Evolutionary conservation across 345 rosid genomes (phyloP).

Genomic region (Turritis glabra): DNA sequence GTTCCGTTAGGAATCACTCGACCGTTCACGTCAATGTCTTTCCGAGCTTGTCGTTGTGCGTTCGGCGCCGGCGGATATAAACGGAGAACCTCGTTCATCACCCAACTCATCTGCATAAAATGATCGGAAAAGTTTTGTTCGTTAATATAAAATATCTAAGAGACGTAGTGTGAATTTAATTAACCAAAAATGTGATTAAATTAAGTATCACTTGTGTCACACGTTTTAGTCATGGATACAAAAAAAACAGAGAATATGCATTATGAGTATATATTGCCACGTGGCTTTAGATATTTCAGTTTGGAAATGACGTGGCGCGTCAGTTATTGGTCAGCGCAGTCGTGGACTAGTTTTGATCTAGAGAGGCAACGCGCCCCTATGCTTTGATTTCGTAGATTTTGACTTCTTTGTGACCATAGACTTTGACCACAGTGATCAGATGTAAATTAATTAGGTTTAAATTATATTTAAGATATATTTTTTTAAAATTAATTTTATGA

Average conservation of each 20-base stretch:
- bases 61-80: conserved; percentile 85
- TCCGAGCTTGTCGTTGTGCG: conserved; percentile 74
- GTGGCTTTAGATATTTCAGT: not conserved
- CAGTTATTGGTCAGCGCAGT: conserved; percentile 10
- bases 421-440: conserved; percentile 22
- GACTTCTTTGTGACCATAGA: conserved; percentile 24
- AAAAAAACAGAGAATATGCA: not conserved
- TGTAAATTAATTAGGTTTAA: not conserved
- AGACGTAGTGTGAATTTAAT: too few species aligned
- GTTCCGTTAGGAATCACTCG: conserved; percentile 63
- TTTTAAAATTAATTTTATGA: too few species aligned
- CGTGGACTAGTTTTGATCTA: conserved; percentile 28
- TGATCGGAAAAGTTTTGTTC: not conserved
- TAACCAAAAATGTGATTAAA: too few species aligned
- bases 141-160: too few species aligned
- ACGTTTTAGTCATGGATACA: conserved; percentile 25
- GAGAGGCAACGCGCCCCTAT: conserved; percentile 13
- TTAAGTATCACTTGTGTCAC: not conserved
- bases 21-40: conserved; percentile 51
- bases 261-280: not conserved
- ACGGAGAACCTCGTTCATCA: conserved; percentile 79
- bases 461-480: not conserved
- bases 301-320: not conserved
- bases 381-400: not conserved
- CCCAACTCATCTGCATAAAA: conserved; percentile 82